A percentile compares a stretch with the other conserved stretches of the same genome.
These are phyloP conservation scores for Cordyceps tenuipes DNA, from an alignment of 2,329 filamentous ascomycete genomes.

Conservation along the genomic window DNA sequence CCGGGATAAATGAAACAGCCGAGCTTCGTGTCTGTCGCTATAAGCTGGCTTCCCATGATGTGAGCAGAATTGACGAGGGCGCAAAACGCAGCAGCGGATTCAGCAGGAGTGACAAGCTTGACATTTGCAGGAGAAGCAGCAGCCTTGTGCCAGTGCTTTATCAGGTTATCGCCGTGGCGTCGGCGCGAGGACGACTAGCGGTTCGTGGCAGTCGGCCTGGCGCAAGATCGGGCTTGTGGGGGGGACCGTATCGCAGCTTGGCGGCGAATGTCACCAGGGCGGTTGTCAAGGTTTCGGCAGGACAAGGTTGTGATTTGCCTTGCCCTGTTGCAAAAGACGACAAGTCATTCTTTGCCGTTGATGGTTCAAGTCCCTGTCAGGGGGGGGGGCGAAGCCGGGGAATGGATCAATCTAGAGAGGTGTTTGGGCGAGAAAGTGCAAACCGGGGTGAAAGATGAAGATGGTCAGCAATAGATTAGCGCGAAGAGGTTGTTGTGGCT, in stretches of 20 bases:
- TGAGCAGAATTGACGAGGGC: neutral
- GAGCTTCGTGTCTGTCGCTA: neutral
- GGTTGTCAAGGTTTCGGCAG: neutral
- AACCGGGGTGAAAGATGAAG: conserved; percentile 1
- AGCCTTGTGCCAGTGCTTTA: neutral
- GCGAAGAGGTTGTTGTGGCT: neutral
- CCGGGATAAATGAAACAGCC: neutral
- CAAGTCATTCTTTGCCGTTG: neutral
- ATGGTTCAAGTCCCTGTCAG: neutral
- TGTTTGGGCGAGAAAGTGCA: neutral
- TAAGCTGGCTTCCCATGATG: neutral
- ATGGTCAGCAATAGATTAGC: conserved; percentile 9
- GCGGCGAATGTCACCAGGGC: neutral
- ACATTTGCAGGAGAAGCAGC: neutral
- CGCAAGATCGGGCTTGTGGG: conserved; percentile 8
- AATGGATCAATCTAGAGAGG: neutral
- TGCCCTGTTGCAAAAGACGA: neutral
- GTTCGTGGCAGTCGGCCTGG: neutral
- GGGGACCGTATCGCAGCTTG: neutral
- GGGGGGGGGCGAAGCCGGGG: neutral
- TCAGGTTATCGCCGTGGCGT: conserved; percentile 1
- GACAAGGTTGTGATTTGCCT: neutral
- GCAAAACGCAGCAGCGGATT: neutral
- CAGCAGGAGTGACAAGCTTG: neutral
- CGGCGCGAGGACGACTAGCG: neutral